phyloP scores from a whole-genome alignment of 192 early-diverging fungal species.

The Backusella parvicylindrica region DNA sequence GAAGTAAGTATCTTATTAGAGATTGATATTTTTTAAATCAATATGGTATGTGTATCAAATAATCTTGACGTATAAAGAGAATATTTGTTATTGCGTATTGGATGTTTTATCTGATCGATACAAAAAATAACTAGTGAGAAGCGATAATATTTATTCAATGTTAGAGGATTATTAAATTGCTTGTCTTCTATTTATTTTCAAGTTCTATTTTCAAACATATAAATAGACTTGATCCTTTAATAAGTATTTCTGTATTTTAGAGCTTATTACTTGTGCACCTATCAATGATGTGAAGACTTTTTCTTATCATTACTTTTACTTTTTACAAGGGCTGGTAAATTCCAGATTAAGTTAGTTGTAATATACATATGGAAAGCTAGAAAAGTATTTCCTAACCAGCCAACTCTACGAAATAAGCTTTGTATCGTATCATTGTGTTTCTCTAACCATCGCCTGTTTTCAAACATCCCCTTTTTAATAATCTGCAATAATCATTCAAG shows the following conservation, averaged over 20 bases:
- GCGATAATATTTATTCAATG: not conserved
- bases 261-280: too few relatives aligned
- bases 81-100: not conserved
- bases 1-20: too few relatives aligned
- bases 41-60: not conserved
- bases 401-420: not conserved
- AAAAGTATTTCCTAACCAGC: not conserved
- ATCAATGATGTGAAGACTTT: too few relatives aligned
- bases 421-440: not conserved
- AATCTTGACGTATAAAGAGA: not conserved
- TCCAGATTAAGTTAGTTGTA: not conserved
- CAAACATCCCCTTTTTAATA: not conserved
- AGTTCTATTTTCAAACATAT: too few relatives aligned
- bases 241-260: too few relatives aligned
- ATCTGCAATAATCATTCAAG: not conserved
- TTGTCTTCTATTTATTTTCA: too few relatives aligned
- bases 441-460: not conserved
- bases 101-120: not conserved
- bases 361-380: not conserved
- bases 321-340: not conserved
- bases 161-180: not conserved
- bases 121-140: not conserved
- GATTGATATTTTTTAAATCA: not conserved
- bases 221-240: too few relatives aligned
- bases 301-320: too few relatives aligned